Evolutionary conservation across 495 filamentous ascomycete genomes (phyloP).

Genomic region (Podospora pseudoanserina): DNA sequence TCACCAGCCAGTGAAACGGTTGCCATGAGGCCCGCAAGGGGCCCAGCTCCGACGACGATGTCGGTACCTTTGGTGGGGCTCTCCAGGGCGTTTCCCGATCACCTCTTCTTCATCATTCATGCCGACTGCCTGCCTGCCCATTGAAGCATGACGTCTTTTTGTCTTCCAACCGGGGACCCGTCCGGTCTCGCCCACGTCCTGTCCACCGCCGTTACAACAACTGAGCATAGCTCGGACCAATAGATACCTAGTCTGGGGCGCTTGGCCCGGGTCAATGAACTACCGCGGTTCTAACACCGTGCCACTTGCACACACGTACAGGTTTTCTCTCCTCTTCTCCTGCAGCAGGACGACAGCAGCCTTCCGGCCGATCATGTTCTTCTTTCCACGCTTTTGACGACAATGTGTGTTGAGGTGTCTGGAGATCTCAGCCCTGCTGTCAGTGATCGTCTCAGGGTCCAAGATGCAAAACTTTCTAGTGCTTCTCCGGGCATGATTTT

Average conservation of each 20-base stretch:
- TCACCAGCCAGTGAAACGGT: slow-evolving; percentile 2
- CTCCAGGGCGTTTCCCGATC: slow-evolving; percentile 8
- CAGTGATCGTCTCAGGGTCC: neutral
- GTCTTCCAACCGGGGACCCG: neutral
- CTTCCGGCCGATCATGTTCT: neutral
- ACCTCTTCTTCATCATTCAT: neutral
- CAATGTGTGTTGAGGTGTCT: neutral
- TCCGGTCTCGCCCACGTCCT: neutral
- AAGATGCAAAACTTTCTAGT: neutral
- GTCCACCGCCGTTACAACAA: neutral
- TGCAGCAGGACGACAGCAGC: neutral
- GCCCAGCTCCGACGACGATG: neutral
- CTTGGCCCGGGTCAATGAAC: neutral
- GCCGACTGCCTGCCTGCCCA: neutral
- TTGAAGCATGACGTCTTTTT: slow-evolving; percentile 9
- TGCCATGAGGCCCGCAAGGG: slow-evolving; percentile 14
- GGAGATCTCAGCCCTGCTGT: neutral
- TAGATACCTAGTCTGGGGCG: neutral
- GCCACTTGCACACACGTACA: neutral
- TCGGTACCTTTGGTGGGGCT: slow-evolving; percentile 9
- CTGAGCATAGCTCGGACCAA: neutral
- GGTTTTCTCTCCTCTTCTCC: neutral
- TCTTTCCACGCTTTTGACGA: neutral
- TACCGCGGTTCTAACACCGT: neutral
- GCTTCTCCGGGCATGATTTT: neutral